phyloP scores from a whole-genome alignment of 108 stramenopile genomes.

The Asterionellopsis glacialis region DNA sequence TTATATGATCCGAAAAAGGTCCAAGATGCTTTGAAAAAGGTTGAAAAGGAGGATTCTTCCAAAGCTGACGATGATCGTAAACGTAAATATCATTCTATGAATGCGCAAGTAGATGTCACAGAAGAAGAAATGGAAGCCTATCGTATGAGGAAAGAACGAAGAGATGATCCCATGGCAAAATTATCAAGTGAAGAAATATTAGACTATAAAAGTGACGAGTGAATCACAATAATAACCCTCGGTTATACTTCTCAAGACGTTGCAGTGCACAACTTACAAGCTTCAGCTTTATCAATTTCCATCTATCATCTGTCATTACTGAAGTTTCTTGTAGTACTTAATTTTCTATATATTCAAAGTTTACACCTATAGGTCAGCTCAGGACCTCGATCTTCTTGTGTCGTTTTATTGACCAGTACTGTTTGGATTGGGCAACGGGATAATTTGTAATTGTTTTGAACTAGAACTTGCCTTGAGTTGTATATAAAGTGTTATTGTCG shows the following conservation, averaged over 20 bases:
- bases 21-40: slow-evolving; percentile 19
- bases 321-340: too few relatives aligned
- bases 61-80: slow-evolving; percentile 35
- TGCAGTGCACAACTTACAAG: too few relatives aligned
- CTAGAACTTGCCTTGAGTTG: slow-evolving; percentile 10
- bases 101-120: slow-evolving; percentile 77
- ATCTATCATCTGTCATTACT: too few relatives aligned
- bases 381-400: too few relatives aligned
- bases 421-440: background rate
- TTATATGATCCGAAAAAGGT: slow-evolving; percentile 83
- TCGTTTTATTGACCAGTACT: background rate
- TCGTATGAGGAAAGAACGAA: slow-evolving; percentile 64
- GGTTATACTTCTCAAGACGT: too few relatives aligned
- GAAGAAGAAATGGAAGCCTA: slow-evolving; percentile 98
- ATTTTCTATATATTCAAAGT: too few relatives aligned
- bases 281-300: too few relatives aligned
- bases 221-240: too few relatives aligned
- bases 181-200: slow-evolving; percentile 62
- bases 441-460: background rate
- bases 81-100: slow-evolving; percentile 86
- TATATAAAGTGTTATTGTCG: slow-evolving; percentile 7
- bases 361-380: too few relatives aligned
- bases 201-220: too few relatives aligned
- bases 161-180: slow-evolving; percentile 88
- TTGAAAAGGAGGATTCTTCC: background rate